Percentiles rank a stretch among this genome's conserved stretches.
phyloP scores from a whole-genome alignment of 2,329 filamentous ascomycete species.

The Penicillium sclerotigenum region DNA sequence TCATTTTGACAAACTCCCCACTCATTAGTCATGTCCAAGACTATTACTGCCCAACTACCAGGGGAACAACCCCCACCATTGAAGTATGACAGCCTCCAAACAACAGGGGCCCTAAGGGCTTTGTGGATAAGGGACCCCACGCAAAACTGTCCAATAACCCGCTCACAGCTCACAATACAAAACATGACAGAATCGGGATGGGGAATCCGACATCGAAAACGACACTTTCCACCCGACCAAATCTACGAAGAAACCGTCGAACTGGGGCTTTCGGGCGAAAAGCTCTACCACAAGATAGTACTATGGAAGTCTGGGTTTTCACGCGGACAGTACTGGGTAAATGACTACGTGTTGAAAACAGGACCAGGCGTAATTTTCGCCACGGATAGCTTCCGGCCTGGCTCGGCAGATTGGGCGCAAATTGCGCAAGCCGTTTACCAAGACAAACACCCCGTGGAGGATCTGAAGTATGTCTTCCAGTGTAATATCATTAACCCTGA shows the following conservation, averaged over 20 bases:
- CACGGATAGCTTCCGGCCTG: neutral
- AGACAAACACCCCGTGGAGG: neutral
- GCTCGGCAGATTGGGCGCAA: conserved; percentile 9
- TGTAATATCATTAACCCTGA: neutral
- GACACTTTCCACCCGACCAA: neutral
- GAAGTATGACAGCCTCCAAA: neutral
- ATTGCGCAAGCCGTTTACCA: neutral
- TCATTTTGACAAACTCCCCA: neutral
- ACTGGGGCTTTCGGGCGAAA: neutral
- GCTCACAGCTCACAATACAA: neutral
- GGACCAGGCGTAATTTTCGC: neutral
- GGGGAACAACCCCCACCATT: neutral
- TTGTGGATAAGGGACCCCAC: neutral
- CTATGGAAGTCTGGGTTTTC: neutral
- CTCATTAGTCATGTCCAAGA: neutral
- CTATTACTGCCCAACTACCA: neutral
- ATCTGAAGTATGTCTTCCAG: neutral
- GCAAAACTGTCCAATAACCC: neutral
- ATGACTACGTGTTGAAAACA: neutral
- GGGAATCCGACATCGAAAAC: neutral
- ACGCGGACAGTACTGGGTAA: neutral
- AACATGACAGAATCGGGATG: neutral
- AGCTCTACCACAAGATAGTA: neutral
- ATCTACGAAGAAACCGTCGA: neutral
- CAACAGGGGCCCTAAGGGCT: neutral